These are phyloP conservation scores for Setaria italica DNA, from an alignment of 202 grass and related monocot species.

Conservation along the genomic window DNA sequence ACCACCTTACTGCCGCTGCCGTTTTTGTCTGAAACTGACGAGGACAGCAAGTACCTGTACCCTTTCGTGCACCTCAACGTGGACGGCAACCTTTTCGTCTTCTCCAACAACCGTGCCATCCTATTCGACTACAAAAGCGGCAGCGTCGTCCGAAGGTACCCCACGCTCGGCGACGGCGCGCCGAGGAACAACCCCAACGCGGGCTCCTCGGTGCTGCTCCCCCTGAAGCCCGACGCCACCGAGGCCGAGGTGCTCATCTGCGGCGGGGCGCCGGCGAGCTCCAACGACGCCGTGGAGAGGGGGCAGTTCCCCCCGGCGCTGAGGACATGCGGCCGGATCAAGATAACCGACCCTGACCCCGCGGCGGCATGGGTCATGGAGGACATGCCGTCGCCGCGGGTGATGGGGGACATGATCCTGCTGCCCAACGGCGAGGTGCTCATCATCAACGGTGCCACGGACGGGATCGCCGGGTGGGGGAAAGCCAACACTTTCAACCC, in stretches of 20 bases:
- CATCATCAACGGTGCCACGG: conserved; percentile 70
- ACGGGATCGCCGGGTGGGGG: conserved; percentile 70
- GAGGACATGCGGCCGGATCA: conserved; percentile 70
- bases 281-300: conserved; percentile 37
- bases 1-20: conserved; percentile 17
- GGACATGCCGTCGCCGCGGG: conserved; percentile 75
- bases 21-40: conserved; percentile 59
- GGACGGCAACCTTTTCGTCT: conserved; percentile 86
- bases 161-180: conserved; percentile 48
- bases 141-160: conserved; percentile 48
- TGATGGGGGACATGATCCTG: conserved; percentile 93
- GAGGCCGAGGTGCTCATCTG: conserved; percentile 89
- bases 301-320: conserved; percentile 45
- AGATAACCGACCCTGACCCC: conserved; percentile 67
- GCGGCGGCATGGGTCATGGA: conserved; percentile 68
- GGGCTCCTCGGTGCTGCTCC: conserved; percentile 79
- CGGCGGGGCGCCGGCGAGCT: conserved; percentile 63
- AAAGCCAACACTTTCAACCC: conserved; percentile 40
- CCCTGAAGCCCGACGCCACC: conserved; percentile 59
- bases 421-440: conserved; percentile 73
- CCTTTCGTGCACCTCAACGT: conserved; percentile 84
- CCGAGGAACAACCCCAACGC: conserved; percentile 80
- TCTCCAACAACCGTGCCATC: conserved; percentile 73
- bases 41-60: conserved; percentile 52
- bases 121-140: conserved; percentile 67